Base-by-base conservation (phyloP, 495 filamentous ascomycete genomes). In the Diplogelasinospora grovesii region DNA sequence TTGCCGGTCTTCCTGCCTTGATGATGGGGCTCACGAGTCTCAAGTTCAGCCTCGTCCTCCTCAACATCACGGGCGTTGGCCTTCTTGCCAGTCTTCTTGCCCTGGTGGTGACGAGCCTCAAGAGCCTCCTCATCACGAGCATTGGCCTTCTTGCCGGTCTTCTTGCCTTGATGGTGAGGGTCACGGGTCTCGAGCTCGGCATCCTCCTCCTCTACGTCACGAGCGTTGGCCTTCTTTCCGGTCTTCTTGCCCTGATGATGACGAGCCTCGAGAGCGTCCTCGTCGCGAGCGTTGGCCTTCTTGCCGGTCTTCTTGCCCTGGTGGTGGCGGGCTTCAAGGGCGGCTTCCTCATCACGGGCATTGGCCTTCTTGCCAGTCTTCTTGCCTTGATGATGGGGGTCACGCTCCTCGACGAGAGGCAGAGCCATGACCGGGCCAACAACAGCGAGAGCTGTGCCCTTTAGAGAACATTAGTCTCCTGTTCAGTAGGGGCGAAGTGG, bases 21-120 rank as follows among this genome's bases (percentile, higher is more conserved):
- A 22, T 60, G 55, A 18, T 60, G 54, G 16, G 53, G 37, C 33
- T 53, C 37, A 22, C 52, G 45, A 21, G 39, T 36, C 26, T 57
- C 53, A 16, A 57, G 8, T 5, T 29, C 35, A 36, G 19, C 46
- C 8, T 30, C 43, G 11, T 38, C 13, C 13, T 45, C 42, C 3
- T 7, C 19, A 14, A 23, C 48, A 8, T 32, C 35, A 6, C 22
- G 27, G 32, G 13, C 15, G 38, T 41, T 41, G 23, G 21, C 16
- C 31, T 20, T 41, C 32, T 43, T 46, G 26, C 11, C 25, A 44
- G 35, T 35, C 31, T 57, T 49, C n/a, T 49, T 29, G 1, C 39
- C 43, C 15, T 14, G 27, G n/a, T 33, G 22, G n/a, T 39, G 22
- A 24, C n/a, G n/a, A n/a, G n/a, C n/a, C n/a, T n/a, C n/a, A n/a